Evolutionary conservation across 2,329 filamentous ascomycete species (phyloP).

Genomic region (Blastomyces emzantsi): DNA sequence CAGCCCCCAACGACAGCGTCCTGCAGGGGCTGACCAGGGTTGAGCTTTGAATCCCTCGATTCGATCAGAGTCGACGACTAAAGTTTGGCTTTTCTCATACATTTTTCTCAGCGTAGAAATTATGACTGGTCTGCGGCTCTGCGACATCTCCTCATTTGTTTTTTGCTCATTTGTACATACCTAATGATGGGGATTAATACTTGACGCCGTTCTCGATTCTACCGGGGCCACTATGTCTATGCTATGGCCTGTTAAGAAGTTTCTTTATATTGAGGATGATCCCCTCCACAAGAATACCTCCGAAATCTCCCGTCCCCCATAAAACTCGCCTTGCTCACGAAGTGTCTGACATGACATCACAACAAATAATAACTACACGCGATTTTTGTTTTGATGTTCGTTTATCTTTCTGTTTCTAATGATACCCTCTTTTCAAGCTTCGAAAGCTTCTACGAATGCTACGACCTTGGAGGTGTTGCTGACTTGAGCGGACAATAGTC

Average conservation of each 20-base stretch:
- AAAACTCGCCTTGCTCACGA: background rate
- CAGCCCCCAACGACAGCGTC: background rate
- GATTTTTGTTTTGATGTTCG: background rate
- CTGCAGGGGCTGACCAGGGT: constrained; percentile 4
- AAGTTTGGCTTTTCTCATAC: background rate
- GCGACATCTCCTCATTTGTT: constrained; percentile 1
- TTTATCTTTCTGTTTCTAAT: background rate
- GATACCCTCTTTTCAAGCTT: background rate
- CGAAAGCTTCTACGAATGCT: background rate
- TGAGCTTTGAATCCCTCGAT: background rate
- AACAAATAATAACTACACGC: background rate
- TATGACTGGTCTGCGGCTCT: background rate
- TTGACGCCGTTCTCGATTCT: background rate
- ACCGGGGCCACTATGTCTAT: background rate
- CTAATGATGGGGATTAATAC: background rate
- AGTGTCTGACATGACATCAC: background rate
- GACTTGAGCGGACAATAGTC: background rate
- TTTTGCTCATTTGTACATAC: too few species aligned
- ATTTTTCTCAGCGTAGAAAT: background rate
- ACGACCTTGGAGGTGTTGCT: background rate
- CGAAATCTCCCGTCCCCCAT: background rate
- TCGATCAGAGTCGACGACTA: background rate
- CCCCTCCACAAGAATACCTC: background rate
- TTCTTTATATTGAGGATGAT: constrained; percentile 2
- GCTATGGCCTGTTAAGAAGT: background rate